Base-by-base conservation (phyloP, 257 asterid genomes). In the Nemophila menziesii region DNA sequence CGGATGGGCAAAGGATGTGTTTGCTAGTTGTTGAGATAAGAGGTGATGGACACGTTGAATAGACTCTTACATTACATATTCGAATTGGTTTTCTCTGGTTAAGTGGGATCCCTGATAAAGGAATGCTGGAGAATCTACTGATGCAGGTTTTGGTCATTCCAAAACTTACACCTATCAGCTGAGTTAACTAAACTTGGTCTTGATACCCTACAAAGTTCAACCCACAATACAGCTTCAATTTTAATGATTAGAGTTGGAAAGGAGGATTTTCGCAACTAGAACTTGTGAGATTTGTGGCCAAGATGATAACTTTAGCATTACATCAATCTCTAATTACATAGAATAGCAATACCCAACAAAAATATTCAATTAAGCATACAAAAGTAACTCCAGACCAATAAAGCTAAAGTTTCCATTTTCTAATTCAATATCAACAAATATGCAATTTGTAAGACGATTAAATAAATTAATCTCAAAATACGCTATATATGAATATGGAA, bases 71-170 rank as follows among this genome's bases (percentile, higher is more conserved):
- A 39, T 72, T 65, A 47, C 62, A 54, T 41, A 68, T 36, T 44
- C 59, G 39, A 15, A 61, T 63, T 54, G 71, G 72, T 38, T 63
- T 70, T 56, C 71, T 62, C 11, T 29, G 39, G 9, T 73, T 69
- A 55, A 71, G 68, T n/a, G 89, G 79, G 33, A 56, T 42, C n/a
- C 73, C 65, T 26, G 75, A 65, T 60, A 43, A 73, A 29, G 62
- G 74, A 33, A 80, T 60, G 62, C 62, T 60, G 34, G 67, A 23
- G 67, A 78, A 65, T 68, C 76, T 75, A 23, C 73, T 52, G 43
- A 78, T 61, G 48, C 82, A 68, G 40, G 84, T 74, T 51, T 72
- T 77, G 54, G 78, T 56, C 94, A 82, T 86, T 16, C 58, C 44
- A 58, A 27, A 16, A 49, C 52, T 29, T 29, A 29, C 9, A 13